phyloP scores from a whole-genome alignment of 2,329 filamentous ascomycete species.

The Fusarium humuli region DNA sequence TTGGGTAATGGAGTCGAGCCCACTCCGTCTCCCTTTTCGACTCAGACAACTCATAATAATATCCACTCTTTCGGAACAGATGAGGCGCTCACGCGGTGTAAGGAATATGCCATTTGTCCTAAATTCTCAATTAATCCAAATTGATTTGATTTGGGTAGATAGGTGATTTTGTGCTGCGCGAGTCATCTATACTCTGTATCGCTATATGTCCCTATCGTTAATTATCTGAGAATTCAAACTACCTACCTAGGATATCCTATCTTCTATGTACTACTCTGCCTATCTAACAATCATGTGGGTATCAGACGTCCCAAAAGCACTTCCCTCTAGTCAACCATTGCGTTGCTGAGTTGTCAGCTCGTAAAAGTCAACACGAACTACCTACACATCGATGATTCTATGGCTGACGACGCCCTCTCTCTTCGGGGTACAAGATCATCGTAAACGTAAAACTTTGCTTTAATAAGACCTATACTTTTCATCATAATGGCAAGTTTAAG shows the following conservation, averaged over 20 bases:
- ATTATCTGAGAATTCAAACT: neutral
- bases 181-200: neutral
- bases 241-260: neutral
- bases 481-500: conserved; percentile 21
- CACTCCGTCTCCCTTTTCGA: neutral
- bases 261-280: neutral
- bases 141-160: neutral
- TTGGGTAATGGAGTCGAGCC: conserved; percentile 4
- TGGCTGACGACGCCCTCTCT: conserved; percentile 1
- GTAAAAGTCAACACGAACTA: neutral
- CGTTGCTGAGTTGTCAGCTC: neutral
- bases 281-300: neutral
- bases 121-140: neutral
- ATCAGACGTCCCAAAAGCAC: neutral
- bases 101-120: neutral
- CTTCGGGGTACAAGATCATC: conserved; percentile 8
- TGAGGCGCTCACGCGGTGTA: conserved; percentile 2
- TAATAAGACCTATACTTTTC: neutral
- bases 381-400: neutral
- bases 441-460: neutral
- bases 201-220: neutral
- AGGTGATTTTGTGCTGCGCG: neutral
- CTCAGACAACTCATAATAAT: conserved; percentile 4
- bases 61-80: conserved; percentile 17
- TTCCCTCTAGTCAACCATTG: neutral